phyloP scores from a whole-genome alignment of 1,139 yeast species.

The Candida tunisiensis region DNA sequence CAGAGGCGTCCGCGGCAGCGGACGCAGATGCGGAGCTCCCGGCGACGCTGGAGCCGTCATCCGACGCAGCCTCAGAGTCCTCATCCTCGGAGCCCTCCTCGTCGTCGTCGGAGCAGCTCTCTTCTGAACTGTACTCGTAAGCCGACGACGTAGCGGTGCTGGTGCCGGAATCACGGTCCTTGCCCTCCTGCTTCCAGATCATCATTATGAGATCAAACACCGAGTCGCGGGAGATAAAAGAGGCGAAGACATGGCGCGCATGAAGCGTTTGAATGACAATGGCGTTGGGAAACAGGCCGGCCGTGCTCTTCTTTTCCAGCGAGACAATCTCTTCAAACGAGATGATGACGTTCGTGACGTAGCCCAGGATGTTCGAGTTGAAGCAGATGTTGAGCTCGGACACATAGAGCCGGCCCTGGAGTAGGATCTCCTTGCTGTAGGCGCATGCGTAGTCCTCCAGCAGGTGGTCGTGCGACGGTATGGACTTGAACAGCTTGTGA shows the following conservation, averaged over 20 bases:
- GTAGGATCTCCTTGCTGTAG: constrained; percentile 63
- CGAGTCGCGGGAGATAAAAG: constrained; percentile 68
- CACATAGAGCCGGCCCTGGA: constrained; percentile 84
- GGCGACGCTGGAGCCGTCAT: too few relatives aligned
- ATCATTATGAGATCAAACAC: constrained; percentile 47
- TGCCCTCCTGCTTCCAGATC: constrained; percentile 18
- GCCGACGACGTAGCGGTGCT: too few relatives aligned
- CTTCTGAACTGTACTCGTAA: too few relatives aligned
- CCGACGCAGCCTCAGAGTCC: too few relatives aligned
- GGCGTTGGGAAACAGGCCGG: constrained; percentile 86
- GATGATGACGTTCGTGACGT: constrained; percentile 73
- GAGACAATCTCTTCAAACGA: constrained; percentile 55
- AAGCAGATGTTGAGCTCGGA: constrained; percentile 74
- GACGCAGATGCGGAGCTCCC: constrained; percentile 2
- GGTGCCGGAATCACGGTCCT: too few relatives aligned
- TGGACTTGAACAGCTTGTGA: constrained; percentile 53
- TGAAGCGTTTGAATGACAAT: constrained; percentile 55
- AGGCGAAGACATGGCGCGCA: constrained; percentile 60
- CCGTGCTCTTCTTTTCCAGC: constrained; percentile 70
- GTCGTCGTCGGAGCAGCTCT: too few relatives aligned
- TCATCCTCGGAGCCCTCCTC: too few relatives aligned
- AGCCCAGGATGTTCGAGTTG: constrained; percentile 81
- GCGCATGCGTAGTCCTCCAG: constrained; percentile 87
- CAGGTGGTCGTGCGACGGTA: constrained; percentile 55
- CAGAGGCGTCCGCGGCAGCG: constrained; percentile 3